Base-by-base conservation (phyloP, 441 rosid genomes). In the Populus hybrid region DNA sequence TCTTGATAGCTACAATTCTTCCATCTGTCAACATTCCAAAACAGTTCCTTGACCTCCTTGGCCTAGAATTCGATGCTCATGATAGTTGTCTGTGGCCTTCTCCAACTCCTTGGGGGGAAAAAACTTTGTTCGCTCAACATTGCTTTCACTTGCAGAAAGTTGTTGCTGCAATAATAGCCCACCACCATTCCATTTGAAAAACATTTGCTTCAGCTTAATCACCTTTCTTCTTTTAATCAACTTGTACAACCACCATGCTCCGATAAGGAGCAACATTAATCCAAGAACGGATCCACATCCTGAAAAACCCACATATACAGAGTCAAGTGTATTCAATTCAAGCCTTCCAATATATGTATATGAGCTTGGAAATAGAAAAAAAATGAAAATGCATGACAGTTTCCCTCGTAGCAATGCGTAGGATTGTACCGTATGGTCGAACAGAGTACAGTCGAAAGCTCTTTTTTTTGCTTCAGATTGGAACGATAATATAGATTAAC, bases 41-140 rank as follows among this genome's bases (percentile, higher is more conserved):
- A 70, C 59, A 7, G 72, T 70, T 70, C 72, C 72, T 34, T 38
- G 59, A 9, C 72, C 59, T 70, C 72, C 59, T 18, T 70, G 28
- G 12, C 59, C 72, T 9, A 38, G 16, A 24, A 70, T 40, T 70
- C 72, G 57, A 36, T 21, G 21, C 12, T 0, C 72, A 18, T 70
- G 11, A 23, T 70, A 70, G 59, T 70, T 19, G 57, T 38, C 59
- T 8, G 73, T 40, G 28, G 8, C 4, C 23, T 23, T 23, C 23
- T 23, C 23, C 23, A 23, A 23, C 23, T 23, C 23, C 23, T 23
- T 23, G 23, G 23, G 23, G 23, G 23, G 23, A n/a, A 70, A 40
- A 8, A 70, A 9, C 1, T 70, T 70, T 21, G 32, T 23, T 21
- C 36, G 57, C 34, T 70, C 73, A 40, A 70, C 57, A 11, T 70